Evolutionary conservation across 805 yeast species (phyloP), one percentile per base, ranked within the genome.

Genomic region (Grigorovia jiainica): DNA sequence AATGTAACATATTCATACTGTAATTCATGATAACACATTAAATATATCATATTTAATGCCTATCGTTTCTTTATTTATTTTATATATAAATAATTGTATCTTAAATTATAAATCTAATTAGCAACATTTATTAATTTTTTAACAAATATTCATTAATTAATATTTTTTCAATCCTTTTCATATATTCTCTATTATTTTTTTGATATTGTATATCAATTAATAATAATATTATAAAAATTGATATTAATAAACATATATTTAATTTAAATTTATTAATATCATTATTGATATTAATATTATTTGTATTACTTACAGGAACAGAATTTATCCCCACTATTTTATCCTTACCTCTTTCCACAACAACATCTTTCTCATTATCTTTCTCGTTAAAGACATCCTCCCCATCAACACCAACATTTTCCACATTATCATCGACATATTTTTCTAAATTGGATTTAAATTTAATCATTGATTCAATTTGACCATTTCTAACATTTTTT

Each of bases 401-500:
- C n/a, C n/a, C n/a, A n/a, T n/a, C n/a, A n/a, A n/a, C 39, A n/a
- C 31, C 27, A 3, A 30, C 20, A 17, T 34, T 38, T 20, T 33
- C 42, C 3, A 44, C 18, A 20, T 35, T 44, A 5, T 54, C 50
- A 2, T 48, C 48, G 2, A 66, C 47, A 11, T 51, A 53, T 10
- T 52, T 49, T n/a, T 50, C 34, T 5, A 67, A 21, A 5, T 60
- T 41, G 11, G 51, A 48, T 1, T 61, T 42, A 41, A 83, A 61
- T 9, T 69, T 73, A 39, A 68, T 70, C 10, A 83, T 74, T 3
- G 79, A 79, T 5, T 75, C 71, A 36, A 71, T 67, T 59, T 87
- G 97, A 0, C 98, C 98, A 27, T 79, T 76, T 36, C 71, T 65
- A 11, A 95, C 80, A 43, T 89, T 89, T 47, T 79, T 81, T 57